A percentile compares a stretch with the other conserved stretches of the same genome.
Evolutionary conservation across 352 stramenopile genomes (phyloP).

Genomic region (Aphanomyces euteiches): DNA sequence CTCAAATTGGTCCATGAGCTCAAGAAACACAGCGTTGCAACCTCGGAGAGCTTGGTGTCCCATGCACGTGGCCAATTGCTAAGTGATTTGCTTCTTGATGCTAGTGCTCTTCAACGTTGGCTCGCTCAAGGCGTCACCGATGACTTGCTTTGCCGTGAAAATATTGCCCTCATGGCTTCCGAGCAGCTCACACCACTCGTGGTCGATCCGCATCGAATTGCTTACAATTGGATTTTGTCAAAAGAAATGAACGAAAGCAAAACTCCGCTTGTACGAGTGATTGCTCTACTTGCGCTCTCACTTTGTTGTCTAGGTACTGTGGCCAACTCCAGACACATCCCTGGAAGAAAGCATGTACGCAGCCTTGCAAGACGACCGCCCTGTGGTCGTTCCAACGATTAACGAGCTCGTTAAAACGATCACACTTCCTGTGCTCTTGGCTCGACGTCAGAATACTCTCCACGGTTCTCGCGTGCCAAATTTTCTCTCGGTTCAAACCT

Average conservation of each 20-base stretch:
- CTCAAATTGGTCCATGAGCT: slow-evolving; percentile 44
- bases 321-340: slow-evolving; percentile 30
- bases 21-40: slow-evolving; percentile 5
- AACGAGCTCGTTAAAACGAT: slow-evolving; percentile 31
- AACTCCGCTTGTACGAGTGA: slow-evolving; percentile 20
- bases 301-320: background rate
- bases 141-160: slow-evolving; percentile 46
- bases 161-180: slow-evolving; percentile 39
- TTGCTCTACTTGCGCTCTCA: too few species aligned
- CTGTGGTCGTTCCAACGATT: slow-evolving; percentile 48
- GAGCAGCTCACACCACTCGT: slow-evolving; percentile 52
- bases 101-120: slow-evolving; percentile 42
- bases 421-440: slow-evolving; percentile 43
- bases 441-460: slow-evolving; percentile 34
- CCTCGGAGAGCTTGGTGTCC: slow-evolving; percentile 40
- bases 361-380: slow-evolving; percentile 41
- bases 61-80: slow-evolving; percentile 29
- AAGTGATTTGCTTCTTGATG: slow-evolving; percentile 41
- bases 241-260: slow-evolving; percentile 32
- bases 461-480: slow-evolving; percentile 12
- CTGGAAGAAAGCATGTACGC: slow-evolving; percentile 43
- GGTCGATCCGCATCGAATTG: slow-evolving; percentile 58
- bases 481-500: slow-evolving; percentile 2
- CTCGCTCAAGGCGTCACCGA: slow-evolving; percentile 43
- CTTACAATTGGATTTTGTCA: slow-evolving; percentile 46